phyloP scores from a whole-genome alignment of 495 filamentous ascomycete species.

The Hyaloscypha variabilis region DNA sequence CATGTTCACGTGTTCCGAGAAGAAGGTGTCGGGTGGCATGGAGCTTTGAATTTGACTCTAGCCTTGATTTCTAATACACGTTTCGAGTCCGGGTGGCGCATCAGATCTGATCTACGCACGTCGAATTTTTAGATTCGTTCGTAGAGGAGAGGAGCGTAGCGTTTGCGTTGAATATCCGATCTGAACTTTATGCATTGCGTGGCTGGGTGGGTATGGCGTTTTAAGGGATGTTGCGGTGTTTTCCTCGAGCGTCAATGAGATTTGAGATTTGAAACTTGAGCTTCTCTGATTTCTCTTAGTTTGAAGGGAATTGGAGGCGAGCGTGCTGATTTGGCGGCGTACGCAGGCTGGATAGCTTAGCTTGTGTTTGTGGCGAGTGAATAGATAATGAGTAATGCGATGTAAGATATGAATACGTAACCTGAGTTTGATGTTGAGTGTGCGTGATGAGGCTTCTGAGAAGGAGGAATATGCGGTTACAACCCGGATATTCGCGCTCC shows the following conservation, averaged over 20 bases:
- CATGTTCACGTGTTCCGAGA: slow-evolving; percentile 63
- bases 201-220: slow-evolving; percentile 8
- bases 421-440: neutral
- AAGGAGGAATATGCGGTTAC: no score
- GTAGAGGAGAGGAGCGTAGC: neutral
- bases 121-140: neutral
- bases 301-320: neutral
- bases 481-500: no score
- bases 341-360: neutral
- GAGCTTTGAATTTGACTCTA: neutral
- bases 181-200: slow-evolving; percentile 17
- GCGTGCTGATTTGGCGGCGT: neutral
- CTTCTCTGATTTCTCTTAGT: no score
- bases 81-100: neutral
- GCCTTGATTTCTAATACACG: no score
- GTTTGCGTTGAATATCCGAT: neutral
- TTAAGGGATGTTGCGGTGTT: neutral
- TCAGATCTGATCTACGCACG: no score
- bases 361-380: neutral
- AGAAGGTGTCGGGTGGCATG: slow-evolving; percentile 12
- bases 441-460: neutral
- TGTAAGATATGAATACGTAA: neutral
- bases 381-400: neutral
- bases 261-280: neutral
- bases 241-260: neutral